Base-by-base conservation (phyloP, 768 basidiomycete species). In the Crucibulum laeve region DNA sequence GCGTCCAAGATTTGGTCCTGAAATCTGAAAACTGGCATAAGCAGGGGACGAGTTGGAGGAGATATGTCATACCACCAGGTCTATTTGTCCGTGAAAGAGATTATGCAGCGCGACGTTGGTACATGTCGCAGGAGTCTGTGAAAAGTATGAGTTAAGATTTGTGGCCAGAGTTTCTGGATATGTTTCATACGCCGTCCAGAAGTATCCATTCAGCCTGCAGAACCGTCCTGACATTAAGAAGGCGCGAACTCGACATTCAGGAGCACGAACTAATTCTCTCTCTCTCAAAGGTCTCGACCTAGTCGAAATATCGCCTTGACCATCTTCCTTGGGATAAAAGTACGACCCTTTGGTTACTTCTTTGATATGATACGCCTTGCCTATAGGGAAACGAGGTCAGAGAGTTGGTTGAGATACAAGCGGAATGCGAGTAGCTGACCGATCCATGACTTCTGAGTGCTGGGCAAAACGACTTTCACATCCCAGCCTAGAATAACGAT, bases 101-200 rank as follows among this genome's bases (percentile, higher is more conserved):
- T 97, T 97, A 62, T 95, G 88, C 32, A 97, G 67, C 2, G 80
- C 91, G 46, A 97, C 82, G 55, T 95, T 96, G 2, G 89, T 74
- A 58, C 94, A 96, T 10, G 94, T 88, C 3, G 93, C 91, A 3
- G 94, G 90, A 7, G 91, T 92, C 87, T 88, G 44, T 30, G 24
- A 10, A 48, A 28, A 34, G 44, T 34, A 30, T 35, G 26, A 21
- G 44, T 38, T 44, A 40, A 35, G 36, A 35, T 13, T 39, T 40
- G 37, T 45, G 37, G 23, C 13, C 28, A 43, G 6, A n/a, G n/a
- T 30, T 8, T 30, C 28, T 19, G 38, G 8, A n/a, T 18, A 19
- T 21, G 17, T 15, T 7, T 63, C 75, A 44, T 67, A 91, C 89
- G 13, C 88, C 89, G 47, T 91, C 88, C 4, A 96, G 67, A 19